A percentile compares a stretch with the other conserved stretches of the same genome.
Conservation (phyloP, 768 basidiomycete species). For the Dendrothele bispora region DNA sequence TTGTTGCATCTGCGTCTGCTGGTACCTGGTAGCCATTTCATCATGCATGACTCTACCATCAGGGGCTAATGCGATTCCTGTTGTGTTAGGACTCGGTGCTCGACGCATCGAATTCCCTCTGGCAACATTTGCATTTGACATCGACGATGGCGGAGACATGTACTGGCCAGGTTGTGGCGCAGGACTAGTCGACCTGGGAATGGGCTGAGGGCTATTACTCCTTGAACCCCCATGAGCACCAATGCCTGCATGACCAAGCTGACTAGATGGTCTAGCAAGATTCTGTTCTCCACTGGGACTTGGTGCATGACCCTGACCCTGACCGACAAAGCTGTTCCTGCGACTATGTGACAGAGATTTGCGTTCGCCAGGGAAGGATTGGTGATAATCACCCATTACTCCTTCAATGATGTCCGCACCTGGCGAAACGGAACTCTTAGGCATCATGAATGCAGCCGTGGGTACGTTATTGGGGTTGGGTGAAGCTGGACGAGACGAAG, state of each 20-base stretch:
- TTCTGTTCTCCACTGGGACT: too few relatives aligned
- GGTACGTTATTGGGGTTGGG: conserved; percentile 56
- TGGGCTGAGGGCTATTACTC: conserved; percentile 63
- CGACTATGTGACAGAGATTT: conserved; percentile 58
- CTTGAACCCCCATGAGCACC: conserved; percentile 69
- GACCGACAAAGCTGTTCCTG: conserved; percentile 35
- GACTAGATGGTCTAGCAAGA: conserved; percentile 53
- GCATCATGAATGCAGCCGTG: conserved; percentile 75
- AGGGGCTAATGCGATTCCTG: conserved; percentile 77
- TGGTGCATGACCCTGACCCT: conserved; percentile 29
- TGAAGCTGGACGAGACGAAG: conserved; percentile 66
- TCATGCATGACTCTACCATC: conserved; percentile 78
- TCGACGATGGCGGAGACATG: conserved; percentile 11
- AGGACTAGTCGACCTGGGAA: conserved; percentile 27
- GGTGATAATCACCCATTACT: conserved; percentile 76
- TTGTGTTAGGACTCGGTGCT: conserved; percentile 72
- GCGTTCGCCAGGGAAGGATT: conserved; percentile 85
- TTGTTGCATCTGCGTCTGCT: conserved; percentile 29
- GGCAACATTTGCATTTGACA: conserved; percentile 6
- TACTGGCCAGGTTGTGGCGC: conserved; percentile 16
- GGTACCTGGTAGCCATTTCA: conserved; percentile 65
- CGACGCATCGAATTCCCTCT: conserved; percentile 35
- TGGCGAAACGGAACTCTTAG: conserved; percentile 46
- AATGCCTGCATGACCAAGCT: conserved; percentile 76
- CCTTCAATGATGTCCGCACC: conserved; percentile 59